Base-by-base conservation (phyloP, 257 asterid species). In the Solanum pinnatisectum region DNA sequence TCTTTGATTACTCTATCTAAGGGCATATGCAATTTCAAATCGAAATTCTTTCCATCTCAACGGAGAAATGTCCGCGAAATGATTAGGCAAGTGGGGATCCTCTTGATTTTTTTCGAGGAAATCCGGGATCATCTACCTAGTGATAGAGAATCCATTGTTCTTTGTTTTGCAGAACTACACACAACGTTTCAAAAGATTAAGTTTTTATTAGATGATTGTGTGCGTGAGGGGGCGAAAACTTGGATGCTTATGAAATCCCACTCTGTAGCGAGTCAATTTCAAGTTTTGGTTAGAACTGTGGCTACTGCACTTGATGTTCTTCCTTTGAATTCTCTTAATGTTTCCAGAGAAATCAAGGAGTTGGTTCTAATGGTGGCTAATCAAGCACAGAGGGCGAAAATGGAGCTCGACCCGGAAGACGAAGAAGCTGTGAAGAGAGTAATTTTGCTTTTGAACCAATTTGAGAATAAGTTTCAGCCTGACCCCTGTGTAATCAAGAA, bases 91-190 rank as follows among this genome's bases (percentile, higher is more conserved):
- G 85, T 93, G 0, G 93, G 92, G 77, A 92, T 94, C 83, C 95
- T 95, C 15, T 88, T 92, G 68, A 89, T 95, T 8, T 91, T 94
- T 73, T 91, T 94, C 86, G 96, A 95, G 83, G 98, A 95, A 30
- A 90, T 95, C 33, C 83, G 83, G 8, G 95, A 92, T 3, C 83
- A 82, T 4, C 44, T 70, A 1, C 83, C 92, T 1, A 13, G 25
- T 11, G 18, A 81, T 3, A 70, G 91, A 37, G 87, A 92, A 18
- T 92, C 98, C 5, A 39, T 90, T 2, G 89, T 90, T 1, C 95
- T 95, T 14, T 90, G 94, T 90, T 87, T 95, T 85, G 91, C 98
- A 59, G 98, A 95, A 89, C 96, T 95, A 33, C 98, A 95, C 83
- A 37, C 88, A 59, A 92, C 94, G 8, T 90, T 94, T 6, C 98